A percentile compares a stretch with the other conserved stretches of the same genome.
Conservation (phyloP, 768 basidiomycete species). For the Lyophyllum semitale region DNA sequence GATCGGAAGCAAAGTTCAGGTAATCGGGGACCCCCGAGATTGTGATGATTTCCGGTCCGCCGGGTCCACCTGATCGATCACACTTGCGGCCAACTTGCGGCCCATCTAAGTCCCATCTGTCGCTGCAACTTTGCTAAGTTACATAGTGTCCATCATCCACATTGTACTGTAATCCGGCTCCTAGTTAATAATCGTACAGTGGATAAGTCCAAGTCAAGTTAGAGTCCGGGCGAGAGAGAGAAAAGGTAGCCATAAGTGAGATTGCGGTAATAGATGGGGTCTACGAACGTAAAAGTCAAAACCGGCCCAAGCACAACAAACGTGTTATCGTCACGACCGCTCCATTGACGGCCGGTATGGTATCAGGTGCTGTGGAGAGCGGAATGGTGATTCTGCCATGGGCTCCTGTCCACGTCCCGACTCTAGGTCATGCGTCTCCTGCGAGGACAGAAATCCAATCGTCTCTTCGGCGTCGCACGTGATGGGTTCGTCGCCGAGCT, state of each 20-base stretch:
- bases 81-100: neutral
- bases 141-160: neutral
- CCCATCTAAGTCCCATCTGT: too few species aligned
- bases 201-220: conserved; percentile 13
- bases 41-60: conserved; percentile 11
- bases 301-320: neutral
- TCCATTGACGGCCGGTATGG: conserved; percentile 24
- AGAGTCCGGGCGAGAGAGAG: conserved; percentile 8
- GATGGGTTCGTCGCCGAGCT: conserved; percentile 43
- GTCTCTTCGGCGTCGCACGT: conserved; percentile 46
- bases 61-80: conserved; percentile 12
- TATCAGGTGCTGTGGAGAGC: conserved; percentile 28
- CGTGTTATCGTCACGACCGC: neutral
- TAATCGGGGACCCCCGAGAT: conserved; percentile 12
- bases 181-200: conserved; percentile 15
- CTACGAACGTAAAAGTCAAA: neutral
- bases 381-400: conserved; percentile 54
- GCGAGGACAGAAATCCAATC: conserved; percentile 50
- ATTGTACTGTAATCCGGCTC: conserved; percentile 2
- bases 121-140: neutral
- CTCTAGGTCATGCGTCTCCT: conserved; percentile 34
- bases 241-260: conserved; percentile 10
- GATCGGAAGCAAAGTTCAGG: conserved; percentile 36
- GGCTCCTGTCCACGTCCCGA: conserved; percentile 27
- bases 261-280: neutral